phyloP scores from a whole-genome alignment of 108 stramenopile genomes.

The Nitzschia sp. region DNA sequence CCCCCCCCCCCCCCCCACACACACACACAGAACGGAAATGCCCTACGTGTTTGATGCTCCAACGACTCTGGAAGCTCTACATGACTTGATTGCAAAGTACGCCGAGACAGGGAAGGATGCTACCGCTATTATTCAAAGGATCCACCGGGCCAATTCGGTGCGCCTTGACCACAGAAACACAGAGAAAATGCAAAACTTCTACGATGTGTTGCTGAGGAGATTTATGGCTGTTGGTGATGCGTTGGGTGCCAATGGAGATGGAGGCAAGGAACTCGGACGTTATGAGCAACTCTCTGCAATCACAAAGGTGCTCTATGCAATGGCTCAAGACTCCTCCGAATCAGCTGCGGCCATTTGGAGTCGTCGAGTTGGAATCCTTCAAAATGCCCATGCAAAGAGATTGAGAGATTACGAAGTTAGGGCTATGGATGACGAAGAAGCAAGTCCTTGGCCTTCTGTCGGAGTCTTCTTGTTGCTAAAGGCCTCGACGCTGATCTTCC shows the following conservation, averaged over 20 bases:
- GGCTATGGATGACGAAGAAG: conserved; percentile 48
- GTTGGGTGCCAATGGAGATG: conserved; percentile 65
- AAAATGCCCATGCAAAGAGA: conserved; percentile 84
- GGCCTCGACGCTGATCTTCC: conserved; percentile 85
- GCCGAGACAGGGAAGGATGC: conserved; percentile 79
- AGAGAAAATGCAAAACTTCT: conserved; percentile 93
- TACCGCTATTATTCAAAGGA: conserved; percentile 79
- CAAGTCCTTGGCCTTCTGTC: conserved; percentile 79
- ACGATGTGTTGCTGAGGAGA: conserved; percentile 86
- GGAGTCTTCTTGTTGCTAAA: conserved; percentile 83
- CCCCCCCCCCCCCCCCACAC: conserved; percentile 8
- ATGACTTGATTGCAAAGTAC: conserved; percentile 81
- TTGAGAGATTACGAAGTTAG: conserved; percentile 71
- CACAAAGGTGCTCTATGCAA: conserved; percentile 66
- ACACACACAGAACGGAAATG: conserved; percentile 59
- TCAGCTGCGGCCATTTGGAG: conserved; percentile 83
- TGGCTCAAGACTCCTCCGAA: conserved; percentile 87
- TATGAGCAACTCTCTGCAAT: conserved; percentile 70
- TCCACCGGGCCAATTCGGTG: conserved; percentile 77
- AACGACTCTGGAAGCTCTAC: conserved; percentile 81
- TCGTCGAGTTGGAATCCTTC: conserved; percentile 76
- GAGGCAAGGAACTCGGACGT: conserved; percentile 71
- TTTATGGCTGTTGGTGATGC: conserved; percentile 89
- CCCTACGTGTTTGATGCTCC: conserved; percentile 92
- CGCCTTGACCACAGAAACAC: conserved; percentile 83